Conservation (phyloP, 192 early-diverging fungal genomes). For the Backusella morwellensis region DNA sequence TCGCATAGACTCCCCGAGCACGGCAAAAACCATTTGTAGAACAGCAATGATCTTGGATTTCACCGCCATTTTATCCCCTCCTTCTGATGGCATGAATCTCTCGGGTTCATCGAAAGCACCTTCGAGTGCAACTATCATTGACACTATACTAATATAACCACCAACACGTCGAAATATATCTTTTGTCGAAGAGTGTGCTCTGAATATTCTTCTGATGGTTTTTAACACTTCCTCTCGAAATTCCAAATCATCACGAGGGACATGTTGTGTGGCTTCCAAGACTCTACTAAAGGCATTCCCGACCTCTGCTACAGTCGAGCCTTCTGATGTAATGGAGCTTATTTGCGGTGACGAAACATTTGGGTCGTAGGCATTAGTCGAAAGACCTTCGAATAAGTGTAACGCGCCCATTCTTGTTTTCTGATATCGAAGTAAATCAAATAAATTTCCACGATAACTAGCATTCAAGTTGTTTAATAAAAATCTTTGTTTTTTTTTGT, state of each 20-base stretch:
- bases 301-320: constrained; percentile 14
- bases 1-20: constrained; percentile 54
- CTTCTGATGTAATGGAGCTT: neutral
- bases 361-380: constrained; percentile 40
- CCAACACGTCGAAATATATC: constrained; percentile 58
- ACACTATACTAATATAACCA: constrained; percentile 60
- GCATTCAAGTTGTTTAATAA: neutral
- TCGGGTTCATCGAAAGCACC: constrained; percentile 37
- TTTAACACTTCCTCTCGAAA: constrained; percentile 57
- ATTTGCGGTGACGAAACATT: neutral
- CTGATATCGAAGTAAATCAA: constrained; percentile 53
- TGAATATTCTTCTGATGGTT: constrained; percentile 48
- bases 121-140: constrained; percentile 54
- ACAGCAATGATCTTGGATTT: constrained; percentile 39
- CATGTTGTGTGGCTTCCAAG: constrained; percentile 56
- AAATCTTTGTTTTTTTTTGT: neutral
- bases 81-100: neutral
- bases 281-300: constrained; percentile 53
- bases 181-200: constrained; percentile 43
- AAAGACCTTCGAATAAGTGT: constrained; percentile 46
- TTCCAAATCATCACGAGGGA: constrained; percentile 50
- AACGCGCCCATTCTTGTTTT: constrained; percentile 52
- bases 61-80: constrained; percentile 14
- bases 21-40: constrained; percentile 43
- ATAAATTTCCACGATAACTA: constrained; percentile 52